Base-by-base conservation (phyloP, 345 rosid genomes). In the Aegle marmelos region DNA sequence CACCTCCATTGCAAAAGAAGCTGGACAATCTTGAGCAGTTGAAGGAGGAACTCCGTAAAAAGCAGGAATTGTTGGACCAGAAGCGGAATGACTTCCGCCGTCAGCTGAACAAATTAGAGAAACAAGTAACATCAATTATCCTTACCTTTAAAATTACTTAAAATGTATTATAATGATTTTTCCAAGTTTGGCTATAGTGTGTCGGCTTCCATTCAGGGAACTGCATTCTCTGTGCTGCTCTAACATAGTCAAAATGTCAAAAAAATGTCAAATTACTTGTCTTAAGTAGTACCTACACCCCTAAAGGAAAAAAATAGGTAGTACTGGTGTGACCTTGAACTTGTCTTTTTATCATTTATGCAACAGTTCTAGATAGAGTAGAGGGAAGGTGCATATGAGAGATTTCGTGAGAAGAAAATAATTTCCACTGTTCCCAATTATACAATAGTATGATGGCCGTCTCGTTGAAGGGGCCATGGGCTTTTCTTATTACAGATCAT, bases 1-100 rank as follows among this genome's bases (percentile, higher is more conserved):
- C 86, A 27, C 87, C 88, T 68, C 90, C 93, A 79, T 31, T 41
- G 69, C 95, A 89, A 77, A 94, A 91, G 86, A 94, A 96, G 85
- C 76, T 91, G 59, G 97, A 89, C 76, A 81, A 61, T 73, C 86
- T 95, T 50, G 98, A 90, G 86, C 94, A 76, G 76, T 82, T 96
- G 87, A 94, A 90, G 88, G 98, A 92, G 84, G 88, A 92, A 50
- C 89, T 96, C 16, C 93, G 93, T 67, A 92, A 90, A 87, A 96
- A 94, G 88, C 99, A 87, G 83, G 94, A 94, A 84, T 80, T 90
- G 88, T 87, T 96, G 85, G 99, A 90, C 79, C 94, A 87, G 89
- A 94, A 93, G 85, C 89, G 95, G 65, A 91, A 81, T 24, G 93
- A 94, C 75, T 94, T 91, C 82, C 89, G 89, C 60, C 91, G 89